Base-by-base conservation (phyloP, 2,329 filamentous ascomycete species). In the Xylariaceae sp. region DNA sequence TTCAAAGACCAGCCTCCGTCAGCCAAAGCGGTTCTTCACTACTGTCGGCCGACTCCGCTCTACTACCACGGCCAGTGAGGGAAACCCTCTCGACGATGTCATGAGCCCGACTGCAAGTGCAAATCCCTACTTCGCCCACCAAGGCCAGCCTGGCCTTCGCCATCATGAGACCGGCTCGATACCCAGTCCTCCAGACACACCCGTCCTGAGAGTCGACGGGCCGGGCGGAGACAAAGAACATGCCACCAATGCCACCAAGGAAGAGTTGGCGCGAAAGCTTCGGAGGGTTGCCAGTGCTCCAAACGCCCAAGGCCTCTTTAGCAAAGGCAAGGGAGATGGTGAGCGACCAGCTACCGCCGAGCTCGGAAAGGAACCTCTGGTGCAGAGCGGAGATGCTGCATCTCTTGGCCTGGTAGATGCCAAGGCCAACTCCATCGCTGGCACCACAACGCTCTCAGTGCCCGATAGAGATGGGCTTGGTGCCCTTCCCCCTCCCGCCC, bases 121-220 rank as follows among this genome's bases (percentile, higher is more conserved):
- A 60, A 99, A 99, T 70, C 94, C 94, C 16, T 99, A 99, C 74
- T 99, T 97, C 72, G 88, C 86, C 62, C 94, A 97, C 70, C 94
- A 99, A 74, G 94, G 94, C 53, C 91, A 91, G 64, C 94, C 94
- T 3, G 89, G 89, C 60, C 78, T 97, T 65, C 87, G 92, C 68
- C 94, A 99, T 75, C 91, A 95, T 75, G 95, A 97, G 71, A 90
- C 94, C 63, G 89, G 87, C 67, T 96, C 91, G 60, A 88, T 95
- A 34, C 92, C 91, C 12, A 95, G 92, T 57, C 92, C 94, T 29
- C 90, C 92, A 42, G 91, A 96, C 70, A 95, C 91, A 1, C 92
- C 92, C 18, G 84, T 83, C 57, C 77, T 92, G 61, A 88, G 88
- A 72, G 78, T 88, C 51, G 82, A 88, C 47, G 84, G 85, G 21